phyloP scores from a whole-genome alignment of 2,329 filamentous ascomycete species.

The Aureobasidium sp. region DNA sequence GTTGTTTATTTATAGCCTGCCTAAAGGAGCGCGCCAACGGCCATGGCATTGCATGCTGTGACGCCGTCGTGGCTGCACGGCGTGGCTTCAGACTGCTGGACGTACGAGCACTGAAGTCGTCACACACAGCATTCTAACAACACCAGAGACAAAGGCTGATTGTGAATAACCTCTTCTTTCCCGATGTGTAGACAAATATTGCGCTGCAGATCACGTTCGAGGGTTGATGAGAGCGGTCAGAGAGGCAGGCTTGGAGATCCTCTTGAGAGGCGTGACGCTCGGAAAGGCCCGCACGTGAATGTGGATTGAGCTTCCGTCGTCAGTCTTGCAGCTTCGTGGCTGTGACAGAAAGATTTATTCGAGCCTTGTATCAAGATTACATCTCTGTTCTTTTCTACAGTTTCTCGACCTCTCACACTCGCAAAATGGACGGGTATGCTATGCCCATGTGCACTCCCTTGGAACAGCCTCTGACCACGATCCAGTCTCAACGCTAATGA shows the following conservation, averaged over 20 bases:
- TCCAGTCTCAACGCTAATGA: slow-evolving; percentile 65
- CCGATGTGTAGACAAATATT: neutral
- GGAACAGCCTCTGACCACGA: neutral
- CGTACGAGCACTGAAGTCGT: neutral
- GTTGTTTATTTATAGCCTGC: slow-evolving; percentile 11
- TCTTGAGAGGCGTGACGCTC: neutral
- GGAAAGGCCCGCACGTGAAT: slow-evolving; percentile 1
- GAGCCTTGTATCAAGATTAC: neutral
- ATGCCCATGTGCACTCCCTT: neutral
- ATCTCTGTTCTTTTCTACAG: neutral
- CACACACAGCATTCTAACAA: neutral
- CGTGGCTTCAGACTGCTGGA: neutral
- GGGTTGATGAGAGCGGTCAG: neutral
- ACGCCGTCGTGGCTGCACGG: neutral
- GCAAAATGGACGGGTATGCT: slow-evolving; percentile 32
- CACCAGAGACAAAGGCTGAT: neutral
- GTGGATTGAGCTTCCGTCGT: slow-evolving; percentile 10
- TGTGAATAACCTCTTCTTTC: too few species aligned
- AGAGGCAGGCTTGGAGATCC: neutral
- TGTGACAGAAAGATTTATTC: neutral
- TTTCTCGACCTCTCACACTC: neutral
- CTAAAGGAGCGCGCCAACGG: neutral
- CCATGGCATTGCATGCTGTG: neutral
- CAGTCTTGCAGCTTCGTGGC: neutral
- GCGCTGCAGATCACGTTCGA: neutral